Evolutionary conservation across 805 yeast species (phyloP), one percentile per base, ranked within the genome.

Genomic region (Torulaspora microellipsoides): DNA sequence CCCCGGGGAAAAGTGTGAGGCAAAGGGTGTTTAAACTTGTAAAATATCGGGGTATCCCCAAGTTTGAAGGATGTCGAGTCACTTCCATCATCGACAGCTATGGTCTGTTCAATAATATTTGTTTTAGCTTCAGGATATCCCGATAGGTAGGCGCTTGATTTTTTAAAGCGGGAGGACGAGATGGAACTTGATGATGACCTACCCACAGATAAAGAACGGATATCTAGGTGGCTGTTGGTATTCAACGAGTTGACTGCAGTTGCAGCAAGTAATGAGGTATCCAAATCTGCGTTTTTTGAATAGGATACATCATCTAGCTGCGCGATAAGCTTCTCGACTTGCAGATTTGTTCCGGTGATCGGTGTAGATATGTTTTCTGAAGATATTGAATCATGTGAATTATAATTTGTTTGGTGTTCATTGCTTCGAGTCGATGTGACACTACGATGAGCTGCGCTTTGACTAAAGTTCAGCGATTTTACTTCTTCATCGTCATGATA

Each of bases 121-220:
- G 31, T 31, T 23, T n/a, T 11, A 13, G 36, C 28, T 4, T 27
- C 37, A 12, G 52, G 59, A 29, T 47, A 59, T 3, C 62, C 62
- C 7, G 67, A 63, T 20, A 63, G 43, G 41, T 63, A 63, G 7
- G 66, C 66, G 42, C 67, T 63, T n/a, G 67, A 63, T 40, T 60
- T 63, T 41, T 62, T 60, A 31, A 48, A 43, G 9, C 41, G 35
- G 1, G 37, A 10, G 2, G 36, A 34, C 8, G 43, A 29, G 34
- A 27, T 36, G 13, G 38, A 38, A 10, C 28, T 11, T 15, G 42
- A 36, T n/a, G 38, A 15, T 13, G 46, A 37, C 14, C 36, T 33
- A 23, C 27, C 38, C 17, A 37, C 38, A 5, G 46, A 37, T n/a
- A 36, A 13, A 13, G 42, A 38, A 17, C 25, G 36, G 12, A 36